Evolutionary conservation across 768 basidiomycete genomes (phyloP).

Genomic region (Lactifluus subvellereus): DNA sequence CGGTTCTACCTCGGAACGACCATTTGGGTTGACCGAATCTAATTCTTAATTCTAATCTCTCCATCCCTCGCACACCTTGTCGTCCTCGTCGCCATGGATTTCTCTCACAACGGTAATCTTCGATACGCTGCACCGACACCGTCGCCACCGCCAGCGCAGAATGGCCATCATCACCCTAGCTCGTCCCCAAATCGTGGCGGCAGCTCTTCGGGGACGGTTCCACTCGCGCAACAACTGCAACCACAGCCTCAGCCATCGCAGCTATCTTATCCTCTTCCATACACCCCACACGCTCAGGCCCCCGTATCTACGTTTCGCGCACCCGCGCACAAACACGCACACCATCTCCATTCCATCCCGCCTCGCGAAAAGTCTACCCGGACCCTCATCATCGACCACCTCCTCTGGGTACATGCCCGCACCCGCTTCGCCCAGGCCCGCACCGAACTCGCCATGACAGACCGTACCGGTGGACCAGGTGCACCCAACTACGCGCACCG

Average conservation of each 20-base stretch:
- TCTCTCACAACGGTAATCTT: neutral
- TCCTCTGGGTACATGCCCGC: constrained; percentile 77
- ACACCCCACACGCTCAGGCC: neutral
- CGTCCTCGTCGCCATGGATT: neutral
- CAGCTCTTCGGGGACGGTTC: neutral
- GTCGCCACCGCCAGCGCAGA: neutral
- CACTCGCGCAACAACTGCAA: neutral
- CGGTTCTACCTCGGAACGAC: constrained; percentile 4
- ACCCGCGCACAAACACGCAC: constrained; percentile 83
- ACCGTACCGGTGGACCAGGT: constrained; percentile 64
- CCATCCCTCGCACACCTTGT: no score
- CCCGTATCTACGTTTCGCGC: constrained; percentile 45
- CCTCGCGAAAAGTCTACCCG: constrained; percentile 85
- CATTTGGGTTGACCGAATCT: neutral
- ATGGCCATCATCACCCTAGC: neutral
- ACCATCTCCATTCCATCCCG: constrained; percentile 81
- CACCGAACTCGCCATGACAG: constrained; percentile 82
- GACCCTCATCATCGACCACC: constrained; percentile 82
- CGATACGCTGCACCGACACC: neutral
- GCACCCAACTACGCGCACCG: constrained; percentile 57
- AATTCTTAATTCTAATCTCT: no score
- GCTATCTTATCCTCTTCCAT: neutral
- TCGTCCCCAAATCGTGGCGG: neutral
- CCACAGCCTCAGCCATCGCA: neutral
- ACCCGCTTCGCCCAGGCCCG: constrained; percentile 80